These are phyloP conservation scores for Polyporus tsugae DNA, from an alignment of 1,284 basidiomycete species.

Conservation along the genomic window DNA sequence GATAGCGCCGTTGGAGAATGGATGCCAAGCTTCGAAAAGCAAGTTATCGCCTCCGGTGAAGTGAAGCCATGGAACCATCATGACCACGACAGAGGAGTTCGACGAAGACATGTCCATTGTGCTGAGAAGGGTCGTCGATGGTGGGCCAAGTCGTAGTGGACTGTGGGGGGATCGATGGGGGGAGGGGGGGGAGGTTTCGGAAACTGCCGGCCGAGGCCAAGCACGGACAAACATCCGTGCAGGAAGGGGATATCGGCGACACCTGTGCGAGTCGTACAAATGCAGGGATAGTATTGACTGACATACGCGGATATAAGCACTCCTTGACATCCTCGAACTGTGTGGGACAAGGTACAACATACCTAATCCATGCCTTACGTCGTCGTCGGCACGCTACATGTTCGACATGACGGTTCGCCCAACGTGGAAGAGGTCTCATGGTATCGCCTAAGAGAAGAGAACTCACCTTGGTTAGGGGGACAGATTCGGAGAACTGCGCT, in stretches of 20 bases:
- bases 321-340: not conserved
- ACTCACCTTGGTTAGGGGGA: conserved; percentile 19
- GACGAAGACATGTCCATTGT: conserved; percentile 24
- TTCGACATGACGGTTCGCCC: not conserved
- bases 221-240: conserved; percentile 2
- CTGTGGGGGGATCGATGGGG: conserved; percentile 2
- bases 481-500: conserved; percentile 47
- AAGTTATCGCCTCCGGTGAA: conserved; percentile 69
- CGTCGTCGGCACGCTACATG: not conserved
- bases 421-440: not conserved
- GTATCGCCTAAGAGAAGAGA: not conserved
- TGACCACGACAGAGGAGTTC: conserved; percentile 32
- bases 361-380: not conserved
- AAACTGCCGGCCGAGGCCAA: not conserved
- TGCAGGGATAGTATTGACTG: not conserved
- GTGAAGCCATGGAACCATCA: conserved; percentile 73
- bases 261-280: not conserved
- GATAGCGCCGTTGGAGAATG: conserved; percentile 70
- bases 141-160: not conserved
- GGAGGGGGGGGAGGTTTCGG: not conserved
- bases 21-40: conserved; percentile 74
- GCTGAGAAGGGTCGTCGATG: not conserved
- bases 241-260: conserved; percentile 2
- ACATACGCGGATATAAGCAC: not conserved
- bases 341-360: not conserved